Percentiles rank a stretch among this genome's conserved stretches.
phyloP scores from a whole-genome alignment of 139 green algal species.

The Coelastrella sp. region DNA sequence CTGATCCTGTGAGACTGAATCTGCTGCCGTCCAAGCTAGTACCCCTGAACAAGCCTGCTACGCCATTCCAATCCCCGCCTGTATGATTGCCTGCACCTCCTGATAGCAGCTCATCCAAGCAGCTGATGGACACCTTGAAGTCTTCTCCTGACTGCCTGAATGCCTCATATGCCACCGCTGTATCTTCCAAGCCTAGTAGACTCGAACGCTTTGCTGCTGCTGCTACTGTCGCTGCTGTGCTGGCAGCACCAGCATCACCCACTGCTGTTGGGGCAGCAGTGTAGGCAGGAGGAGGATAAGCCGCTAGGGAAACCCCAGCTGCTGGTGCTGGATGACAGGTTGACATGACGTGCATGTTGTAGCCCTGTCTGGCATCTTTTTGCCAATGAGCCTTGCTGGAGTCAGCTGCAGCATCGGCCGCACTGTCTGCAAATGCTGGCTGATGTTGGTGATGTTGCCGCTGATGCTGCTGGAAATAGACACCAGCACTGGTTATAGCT shows the following conservation, averaged over 20 bases:
- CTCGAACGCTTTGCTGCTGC: neutral
- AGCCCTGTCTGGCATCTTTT: neutral
- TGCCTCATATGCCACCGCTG: constrained; percentile 15
- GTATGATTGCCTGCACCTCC: neutral
- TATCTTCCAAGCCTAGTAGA: neutral
- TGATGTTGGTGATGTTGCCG: neutral
- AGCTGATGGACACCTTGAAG: constrained; percentile 30
- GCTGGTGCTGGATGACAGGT: neutral
- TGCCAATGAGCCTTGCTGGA: neutral
- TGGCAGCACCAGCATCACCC: neutral
- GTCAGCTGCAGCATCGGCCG: neutral
- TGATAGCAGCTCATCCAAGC: constrained; percentile 22
- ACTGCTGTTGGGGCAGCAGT: neutral
- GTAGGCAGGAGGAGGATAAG: neutral
- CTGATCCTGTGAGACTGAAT: constrained; percentile 6
- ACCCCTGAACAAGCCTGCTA: neutral
- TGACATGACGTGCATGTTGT: neutral
- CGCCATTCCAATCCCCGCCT: neutral
- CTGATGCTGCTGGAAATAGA: neutral
- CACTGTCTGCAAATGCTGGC: neutral
- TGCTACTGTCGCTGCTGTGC: neutral
- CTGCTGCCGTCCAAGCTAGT: constrained; percentile 11
- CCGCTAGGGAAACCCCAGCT: neutral
- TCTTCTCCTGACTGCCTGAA: constrained; percentile 11
- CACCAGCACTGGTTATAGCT: neutral